These are phyloP conservation scores for Hygrophorus russula DNA, from an alignment of 768 basidiomycete genomes.

Conservation along the genomic window DNA sequence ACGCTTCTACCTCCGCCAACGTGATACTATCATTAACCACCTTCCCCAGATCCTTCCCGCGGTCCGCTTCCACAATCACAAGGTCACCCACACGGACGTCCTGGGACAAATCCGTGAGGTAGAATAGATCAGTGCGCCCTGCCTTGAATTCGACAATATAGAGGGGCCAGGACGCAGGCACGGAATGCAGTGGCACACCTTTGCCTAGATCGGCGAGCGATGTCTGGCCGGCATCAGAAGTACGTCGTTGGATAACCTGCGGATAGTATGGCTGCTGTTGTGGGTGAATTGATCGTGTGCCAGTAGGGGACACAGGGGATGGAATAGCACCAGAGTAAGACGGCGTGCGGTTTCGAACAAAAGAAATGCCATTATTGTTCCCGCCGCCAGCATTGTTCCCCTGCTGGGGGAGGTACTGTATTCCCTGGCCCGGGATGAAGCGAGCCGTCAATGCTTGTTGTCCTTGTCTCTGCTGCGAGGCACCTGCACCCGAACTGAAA, in stretches of 20 bases:
- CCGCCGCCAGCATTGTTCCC: slow-evolving; percentile 10
- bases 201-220: slow-evolving; percentile 61
- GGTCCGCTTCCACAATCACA: slow-evolving; percentile 94
- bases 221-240: slow-evolving; percentile 26
- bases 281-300: slow-evolving; percentile 27
- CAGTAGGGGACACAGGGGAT: slow-evolving; percentile 50
- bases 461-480: slow-evolving; percentile 15
- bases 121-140: slow-evolving; percentile 90
- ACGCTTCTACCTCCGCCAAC: slow-evolving; percentile 80
- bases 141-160: slow-evolving; percentile 98
- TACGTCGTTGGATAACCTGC: slow-evolving; percentile 23
- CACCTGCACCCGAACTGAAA: slow-evolving; percentile 18
- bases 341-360: slow-evolving; percentile 29
- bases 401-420: slow-evolving; percentile 40
- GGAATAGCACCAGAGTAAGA: slow-evolving; percentile 27
- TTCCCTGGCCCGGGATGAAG: slow-evolving; percentile 55
- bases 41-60: slow-evolving; percentile 88
- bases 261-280: slow-evolving; percentile 36
- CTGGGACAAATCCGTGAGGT: slow-evolving; percentile 55
- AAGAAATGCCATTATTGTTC: slow-evolving; percentile 16
- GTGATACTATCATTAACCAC: slow-evolving; percentile 89
- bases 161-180: slow-evolving; percentile 79
- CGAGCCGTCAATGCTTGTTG: slow-evolving; percentile 39
- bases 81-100: slow-evolving; percentile 77
- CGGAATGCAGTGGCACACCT: slow-evolving; percentile 76